Evolutionary conservation across 2,329 filamentous ascomycete species (phyloP), one percentile per base, ranked within the genome.

Genomic region (Dendryphion nanum): DNA sequence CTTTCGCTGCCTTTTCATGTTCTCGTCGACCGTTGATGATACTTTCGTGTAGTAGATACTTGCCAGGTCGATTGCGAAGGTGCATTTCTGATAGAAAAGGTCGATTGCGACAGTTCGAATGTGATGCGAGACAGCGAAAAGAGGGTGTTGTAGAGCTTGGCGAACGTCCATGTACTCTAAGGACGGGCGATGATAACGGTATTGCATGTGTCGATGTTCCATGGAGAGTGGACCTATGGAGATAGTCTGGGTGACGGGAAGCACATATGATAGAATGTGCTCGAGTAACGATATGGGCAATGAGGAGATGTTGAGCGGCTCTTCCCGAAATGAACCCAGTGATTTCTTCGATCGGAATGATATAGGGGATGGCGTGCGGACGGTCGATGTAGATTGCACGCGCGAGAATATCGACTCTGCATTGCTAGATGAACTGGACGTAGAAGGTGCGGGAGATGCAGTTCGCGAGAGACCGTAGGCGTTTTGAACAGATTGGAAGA

Each of bases 61-160:
- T 8, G 50, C 45, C 3, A 59, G 33, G 14, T 59, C 51, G 23
- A 59, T 47, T 5, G 53, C 37, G 28, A 59, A 56, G 5, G 46
- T 37, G 30, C 44, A 46, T 18, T 44, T 50, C n/a, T 41, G 37
- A 26, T 52, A 44, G 20, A 59, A 38, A 4, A 55, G 42, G n/a
- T 52, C 45, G 10, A 55, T 37, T 15, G 29, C 35, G 15, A 43
- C 33, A 8, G 42, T 20, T 4, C 51, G 50, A 15, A 55, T 33
- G 18, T 38, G 19, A 12, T 44, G 40, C 12, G 48, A 55, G 12
- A 53, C 43, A 8, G 43, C 13, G 20, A 55, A 55, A 3, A 51
- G 20, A 4, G 51, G 48, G 23, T 51, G 40, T 18, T 48, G 41
- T 14, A 51, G 33, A 18, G 55, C 40, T 12, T 50, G 43, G 17